Evolutionary conservation across 768 basidiomycete species (phyloP).

Genomic region (Tricholoma sp.): DNA sequence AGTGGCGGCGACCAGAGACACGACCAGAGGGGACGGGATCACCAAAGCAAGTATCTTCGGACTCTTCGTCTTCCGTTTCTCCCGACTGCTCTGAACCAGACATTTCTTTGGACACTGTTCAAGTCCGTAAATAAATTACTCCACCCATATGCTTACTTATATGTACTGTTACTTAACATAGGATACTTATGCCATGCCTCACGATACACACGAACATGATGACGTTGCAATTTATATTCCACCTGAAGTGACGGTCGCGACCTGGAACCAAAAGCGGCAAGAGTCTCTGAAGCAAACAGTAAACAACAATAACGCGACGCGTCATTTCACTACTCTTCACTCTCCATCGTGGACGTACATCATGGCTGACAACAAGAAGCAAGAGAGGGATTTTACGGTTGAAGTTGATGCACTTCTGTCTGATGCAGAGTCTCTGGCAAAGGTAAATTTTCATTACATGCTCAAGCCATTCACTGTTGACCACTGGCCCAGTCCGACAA

Average conservation of each 20-base stretch:
- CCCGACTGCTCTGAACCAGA: constrained; percentile 16
- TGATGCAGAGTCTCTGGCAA: constrained; percentile 59
- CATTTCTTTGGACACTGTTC: constrained; percentile 34
- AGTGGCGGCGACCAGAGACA: constrained; percentile 9
- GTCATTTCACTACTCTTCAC: constrained; percentile 43
- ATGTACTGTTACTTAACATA: constrained; percentile 31
- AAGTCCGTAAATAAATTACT: constrained; percentile 45
- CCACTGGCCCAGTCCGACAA: constrained; percentile 59
- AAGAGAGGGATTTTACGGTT: constrained; percentile 80
- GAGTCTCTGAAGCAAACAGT: constrained; percentile 20
- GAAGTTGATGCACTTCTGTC: constrained; percentile 78
- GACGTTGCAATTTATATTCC: neutral
- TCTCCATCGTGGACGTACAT: constrained; percentile 35
- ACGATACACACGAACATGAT: constrained; percentile 22
- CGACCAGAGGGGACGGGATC: constrained; percentile 12
- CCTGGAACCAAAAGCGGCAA: constrained; percentile 18
- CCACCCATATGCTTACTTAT: constrained; percentile 30
- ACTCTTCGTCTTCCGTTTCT: constrained; percentile 7
- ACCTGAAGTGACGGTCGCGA: constrained; percentile 22
- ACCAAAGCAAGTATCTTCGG: constrained; percentile 16
- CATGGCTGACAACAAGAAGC: constrained; percentile 80
- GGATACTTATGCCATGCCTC: constrained; percentile 23
- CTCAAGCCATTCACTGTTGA: constrained; percentile 10
- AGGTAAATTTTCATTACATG: constrained; percentile 40
- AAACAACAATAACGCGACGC: constrained; percentile 57